Evolutionary conservation across 2,329 filamentous ascomycete species (phyloP).

Genomic region (Penicillium sp.): DNA sequence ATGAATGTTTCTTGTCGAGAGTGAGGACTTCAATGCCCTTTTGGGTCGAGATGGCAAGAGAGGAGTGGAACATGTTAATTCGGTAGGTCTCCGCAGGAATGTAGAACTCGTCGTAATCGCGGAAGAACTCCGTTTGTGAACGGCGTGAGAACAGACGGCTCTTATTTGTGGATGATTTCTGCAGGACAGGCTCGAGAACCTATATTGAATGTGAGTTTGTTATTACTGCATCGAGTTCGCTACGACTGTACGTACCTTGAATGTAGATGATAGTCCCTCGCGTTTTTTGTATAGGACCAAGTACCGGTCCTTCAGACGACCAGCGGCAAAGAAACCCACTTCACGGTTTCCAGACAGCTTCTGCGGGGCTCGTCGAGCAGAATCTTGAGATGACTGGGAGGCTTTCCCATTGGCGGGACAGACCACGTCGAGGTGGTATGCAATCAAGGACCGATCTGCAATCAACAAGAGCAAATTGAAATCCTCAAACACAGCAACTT

Average conservation of each 20-base stretch:
- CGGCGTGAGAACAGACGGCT: slow-evolving; percentile 64
- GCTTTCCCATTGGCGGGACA: slow-evolving; percentile 52
- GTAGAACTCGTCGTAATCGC: slow-evolving; percentile 98
- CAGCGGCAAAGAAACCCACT: slow-evolving; percentile 93
- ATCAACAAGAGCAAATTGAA: slow-evolving; percentile 91
- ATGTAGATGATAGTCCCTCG: slow-evolving; percentile 86
- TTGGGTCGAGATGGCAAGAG: slow-evolving; percentile 84
- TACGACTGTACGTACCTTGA: slow-evolving; percentile 55
- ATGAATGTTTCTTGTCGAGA: slow-evolving; percentile 93
- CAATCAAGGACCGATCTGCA: slow-evolving; percentile 84
- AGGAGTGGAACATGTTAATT: slow-evolving; percentile 93
- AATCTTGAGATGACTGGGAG: slow-evolving; percentile 60
- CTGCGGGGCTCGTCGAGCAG: slow-evolving; percentile 79
- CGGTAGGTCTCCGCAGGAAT: slow-evolving; percentile 93
- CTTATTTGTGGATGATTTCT: slow-evolving; percentile 84
- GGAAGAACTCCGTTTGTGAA: slow-evolving; percentile 89
- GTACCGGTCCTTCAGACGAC: slow-evolving; percentile 93
- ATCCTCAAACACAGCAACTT: slow-evolving; percentile 91
- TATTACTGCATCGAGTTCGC: not conserved
- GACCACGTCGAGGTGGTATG: slow-evolving; percentile 88
- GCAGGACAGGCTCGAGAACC: slow-evolving; percentile 91
- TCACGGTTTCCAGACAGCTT: slow-evolving; percentile 83
- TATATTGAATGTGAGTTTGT: slow-evolving; percentile 34
- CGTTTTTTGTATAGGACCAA: slow-evolving; percentile 97
- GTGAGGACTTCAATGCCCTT: slow-evolving; percentile 95